Evolutionary conservation across 2,329 filamentous ascomycete species (phyloP).

Genomic region (Sporothrix inflata): DNA sequence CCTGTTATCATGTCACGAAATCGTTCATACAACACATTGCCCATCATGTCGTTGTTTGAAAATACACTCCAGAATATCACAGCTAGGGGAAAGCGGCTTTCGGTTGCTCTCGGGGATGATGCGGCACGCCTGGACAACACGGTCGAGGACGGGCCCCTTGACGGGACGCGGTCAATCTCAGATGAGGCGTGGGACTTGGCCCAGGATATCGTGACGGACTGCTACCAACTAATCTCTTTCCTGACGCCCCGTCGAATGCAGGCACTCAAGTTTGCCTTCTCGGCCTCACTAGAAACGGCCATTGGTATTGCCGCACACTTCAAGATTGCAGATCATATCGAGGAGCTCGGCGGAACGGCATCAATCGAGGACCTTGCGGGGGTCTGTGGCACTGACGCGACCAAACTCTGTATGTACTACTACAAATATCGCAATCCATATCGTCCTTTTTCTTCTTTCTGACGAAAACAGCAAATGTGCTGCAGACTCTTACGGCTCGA

Average conservation of each 20-base stretch:
- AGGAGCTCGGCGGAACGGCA: neutral
- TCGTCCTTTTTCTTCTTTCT: neutral
- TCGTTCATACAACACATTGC: neutral
- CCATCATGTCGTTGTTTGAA: neutral
- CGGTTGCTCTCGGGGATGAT: neutral
- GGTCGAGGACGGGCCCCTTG: neutral
- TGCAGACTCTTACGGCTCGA: neutral
- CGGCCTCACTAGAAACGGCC: neutral
- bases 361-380: neutral
- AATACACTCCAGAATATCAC: neutral
- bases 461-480: neutral
- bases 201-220: neutral
- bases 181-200: neutral
- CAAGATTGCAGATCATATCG: neutral
- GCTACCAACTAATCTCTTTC: neutral
- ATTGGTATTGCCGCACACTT: neutral
- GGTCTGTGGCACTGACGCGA: neutral
- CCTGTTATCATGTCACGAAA: too few species aligned
- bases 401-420: neutral
- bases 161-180: neutral
- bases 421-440: neutral
- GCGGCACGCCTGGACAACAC: slow-evolving; percentile 1
- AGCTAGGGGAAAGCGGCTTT: neutral
- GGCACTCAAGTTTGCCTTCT: neutral
- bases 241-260: neutral